Evolutionary conservation across 1,139 yeast genomes (phyloP), one percentile per base, ranked within the genome.

Genomic region (Meyerozyma guilliermondii): DNA sequence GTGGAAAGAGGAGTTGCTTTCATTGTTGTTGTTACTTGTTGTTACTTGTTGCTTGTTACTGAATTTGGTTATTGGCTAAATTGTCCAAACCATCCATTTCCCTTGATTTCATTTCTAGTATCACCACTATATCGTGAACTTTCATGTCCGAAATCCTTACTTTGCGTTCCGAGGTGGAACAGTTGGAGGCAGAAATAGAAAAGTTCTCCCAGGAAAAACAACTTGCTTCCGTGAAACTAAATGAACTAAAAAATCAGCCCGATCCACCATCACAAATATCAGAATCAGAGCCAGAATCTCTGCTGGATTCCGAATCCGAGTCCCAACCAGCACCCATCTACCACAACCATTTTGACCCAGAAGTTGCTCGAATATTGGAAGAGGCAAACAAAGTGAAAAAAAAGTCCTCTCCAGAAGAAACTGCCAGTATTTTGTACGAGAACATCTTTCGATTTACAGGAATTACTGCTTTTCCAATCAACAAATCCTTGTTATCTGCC

Each of bases 401-500:
- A 9, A 9, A 14, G 14, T 18, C 18, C 9, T 11, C 30, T 9
- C 45, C 43, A 5, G 42, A 46, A 22, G 39, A 27, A 7, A 14
- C 24, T 10, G 11, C 23, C 16, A 62, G 63, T 48, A 65, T 68
- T 13, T 48, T 71, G 17, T 62, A 60, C 41, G 77, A 71, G 44
- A 68, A 68, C 44, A 55, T 71, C 14, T 59, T 56, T 45, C 46
- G 77, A 35, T 55, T 69, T 45, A 69, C 63, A 4, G 76, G 76
- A 3, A 48, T 67, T 26, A 69, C 77, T 0, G 71, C 72, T 0
- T 71, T 71, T 47, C 74, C 75, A 3, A 48, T 71, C 37, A 67
- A 68, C 42, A 54, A 56, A 35, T 47, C 49, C 26, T 44, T 63
- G 31, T 58, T 62, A 38, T 55, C 50, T 9, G 47, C 51, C 3